phyloP scores from a whole-genome alignment of 345 rosid genomes.

The Microcos paniculata region DNA sequence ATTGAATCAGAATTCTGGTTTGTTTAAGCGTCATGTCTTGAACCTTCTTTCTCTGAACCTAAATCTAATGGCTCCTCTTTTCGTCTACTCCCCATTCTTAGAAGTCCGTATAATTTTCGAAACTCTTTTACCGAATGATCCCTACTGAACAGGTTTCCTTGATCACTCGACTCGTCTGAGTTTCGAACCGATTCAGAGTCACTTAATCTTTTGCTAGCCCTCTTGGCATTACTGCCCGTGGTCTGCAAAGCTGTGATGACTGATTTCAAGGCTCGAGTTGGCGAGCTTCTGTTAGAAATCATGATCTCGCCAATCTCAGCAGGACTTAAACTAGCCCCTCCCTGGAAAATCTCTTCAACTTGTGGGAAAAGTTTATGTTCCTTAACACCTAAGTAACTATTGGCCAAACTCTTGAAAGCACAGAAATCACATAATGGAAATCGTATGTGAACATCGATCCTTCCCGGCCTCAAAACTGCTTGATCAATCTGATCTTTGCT shows the following conservation, averaged over 20 bases:
- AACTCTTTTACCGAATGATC: slow-evolving; percentile 23
- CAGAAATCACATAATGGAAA: slow-evolving; percentile 50
- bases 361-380: slow-evolving; percentile 50
- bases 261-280: slow-evolving; percentile 47
- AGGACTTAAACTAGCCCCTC: slow-evolving; percentile 43
- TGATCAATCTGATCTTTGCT: slow-evolving; percentile 37
- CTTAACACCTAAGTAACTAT: slow-evolving; percentile 45
- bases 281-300: slow-evolving; percentile 51
- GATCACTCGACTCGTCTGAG: not conserved
- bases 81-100: slow-evolving; percentile 27
- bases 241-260: slow-evolving; percentile 43
- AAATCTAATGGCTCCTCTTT: slow-evolving; percentile 23
- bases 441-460: slow-evolving; percentile 54
- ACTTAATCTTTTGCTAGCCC: not conserved
- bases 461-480: slow-evolving; percentile 54
- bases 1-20: not conserved
- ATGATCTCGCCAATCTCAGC: slow-evolving; percentile 52
- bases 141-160: not conserved
- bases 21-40: slow-evolving; percentile 7
- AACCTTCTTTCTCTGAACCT: slow-evolving; percentile 12
- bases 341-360: slow-evolving; percentile 45
- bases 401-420: slow-evolving; percentile 41
- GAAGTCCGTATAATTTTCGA: slow-evolving; percentile 26
- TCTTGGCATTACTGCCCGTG: not conserved
- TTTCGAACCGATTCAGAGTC: not conserved